Base-by-base conservation (phyloP, 1,284 basidiomycete genomes). In the Gymnopus androsaceus region DNA sequence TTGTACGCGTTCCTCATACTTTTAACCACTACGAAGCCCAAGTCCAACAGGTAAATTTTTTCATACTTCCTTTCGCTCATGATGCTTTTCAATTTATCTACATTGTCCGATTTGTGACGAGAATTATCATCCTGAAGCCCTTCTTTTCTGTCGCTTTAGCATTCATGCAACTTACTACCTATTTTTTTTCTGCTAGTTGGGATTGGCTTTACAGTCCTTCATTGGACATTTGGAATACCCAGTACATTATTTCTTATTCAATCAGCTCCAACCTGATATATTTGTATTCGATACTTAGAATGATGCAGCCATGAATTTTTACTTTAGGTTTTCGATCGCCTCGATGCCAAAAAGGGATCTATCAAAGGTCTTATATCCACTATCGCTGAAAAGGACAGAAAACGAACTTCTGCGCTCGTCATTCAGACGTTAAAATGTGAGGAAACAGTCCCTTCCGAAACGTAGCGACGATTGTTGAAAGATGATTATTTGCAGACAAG, bases 391-490 rank as follows among this genome's bases (percentile, higher is more conserved):
- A 90, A 87, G 66, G 83, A 87, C 64, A 82, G 91, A 66, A 94
- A 91, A 70, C 80, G 90, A 55, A 87, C 83, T 1, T 80, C 86
- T 42, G 88, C 87, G 51, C 81, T 95, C 31, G 84, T 95, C 33
- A 94, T 96, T 51, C 92, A 95, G 75, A 95, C 93, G 1, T 75
- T 97, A 45, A 95, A 95, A 80, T 95, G 94, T 95, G 72, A 76
- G 88, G 25, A 66, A n/a, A 69, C 72, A 95, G 47, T 38, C 54
- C 59, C 37, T 30, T 34, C 11, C 23, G 4, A 30, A 23, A 27
- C 40, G 27, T 33, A 34, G 30, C 4, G 23, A 21, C 27, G 17
- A n/a, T 47, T 14, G 40, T 50, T 48, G 2, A 38, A 30, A 21
- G 23, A 33, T 27, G 15, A 4, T 36, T n/a, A 14, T 19, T 19